Conservation (phyloP, 2,329 filamentous ascomycete genomes). For the Alternaria consortialis region DNA sequence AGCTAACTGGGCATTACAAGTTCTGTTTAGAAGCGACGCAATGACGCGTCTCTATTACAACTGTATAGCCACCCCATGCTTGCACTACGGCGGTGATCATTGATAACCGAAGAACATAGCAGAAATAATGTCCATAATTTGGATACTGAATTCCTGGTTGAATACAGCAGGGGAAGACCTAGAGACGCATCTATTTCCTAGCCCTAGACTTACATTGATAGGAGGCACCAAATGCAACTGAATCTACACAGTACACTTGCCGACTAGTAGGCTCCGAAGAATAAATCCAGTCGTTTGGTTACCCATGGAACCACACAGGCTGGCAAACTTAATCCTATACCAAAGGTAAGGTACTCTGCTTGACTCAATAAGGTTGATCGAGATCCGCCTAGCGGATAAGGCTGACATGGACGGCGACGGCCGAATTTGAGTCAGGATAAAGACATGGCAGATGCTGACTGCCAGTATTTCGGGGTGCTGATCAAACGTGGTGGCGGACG, state of each 20-base stretch:
- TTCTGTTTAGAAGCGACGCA: not conserved
- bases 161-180: not conserved
- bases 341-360: not conserved
- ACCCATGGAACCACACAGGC: not conserved
- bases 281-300: not conserved
- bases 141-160: not conserved
- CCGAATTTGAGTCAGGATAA: not conserved
- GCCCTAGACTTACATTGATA: not conserved
- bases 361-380: slow-evolving; percentile 7
- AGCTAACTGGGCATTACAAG: not conserved
- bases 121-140: not conserved
- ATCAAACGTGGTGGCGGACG: slow-evolving; percentile 13
- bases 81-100: not conserved
- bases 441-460: not conserved
- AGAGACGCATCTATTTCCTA: not conserved
- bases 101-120: not conserved
- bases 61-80: not conserved
- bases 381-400: not conserved
- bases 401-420: not conserved
- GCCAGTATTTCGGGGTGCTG: not conserved
- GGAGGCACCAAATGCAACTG: not conserved
- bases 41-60: not conserved
- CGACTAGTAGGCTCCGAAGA: too few relatives aligned
- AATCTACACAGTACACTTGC: not conserved
- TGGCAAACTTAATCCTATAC: slow-evolving; percentile 1